A percentile compares a stretch with the other conserved stretches of the same genome.
These are phyloP conservation scores for Lodderomyces parapsilosis DNA, from an alignment of 1,139 yeast genomes.

Conservation along the genomic window DNA sequence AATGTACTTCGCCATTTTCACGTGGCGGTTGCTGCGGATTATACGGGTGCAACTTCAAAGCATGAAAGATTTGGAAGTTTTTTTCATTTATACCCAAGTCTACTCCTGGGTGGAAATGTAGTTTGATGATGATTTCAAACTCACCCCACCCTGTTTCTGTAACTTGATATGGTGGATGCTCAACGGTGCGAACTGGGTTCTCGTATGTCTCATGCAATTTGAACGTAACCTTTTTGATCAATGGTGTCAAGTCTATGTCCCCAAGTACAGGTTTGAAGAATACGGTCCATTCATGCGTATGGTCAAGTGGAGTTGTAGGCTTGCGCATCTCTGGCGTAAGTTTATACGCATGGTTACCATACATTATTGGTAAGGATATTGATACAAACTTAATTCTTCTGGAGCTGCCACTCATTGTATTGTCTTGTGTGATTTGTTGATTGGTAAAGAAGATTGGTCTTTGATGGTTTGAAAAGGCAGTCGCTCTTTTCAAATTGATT, in stretches of 20 bases:
- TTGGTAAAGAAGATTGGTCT: too few relatives aligned
- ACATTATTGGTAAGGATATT: constrained; percentile 78
- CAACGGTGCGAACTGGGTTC: constrained; percentile 79
- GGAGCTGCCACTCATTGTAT: constrained; percentile 14
- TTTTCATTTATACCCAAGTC: constrained; percentile 69
- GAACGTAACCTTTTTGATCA: constrained; percentile 88
- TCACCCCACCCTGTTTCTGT: constrained; percentile 99
- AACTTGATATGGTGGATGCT: constrained; percentile 88
- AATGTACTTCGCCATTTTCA: constrained; percentile 53
- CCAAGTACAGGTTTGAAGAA: constrained; percentile 83
- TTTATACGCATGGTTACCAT: constrained; percentile 84
- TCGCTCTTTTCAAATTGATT: too few relatives aligned
- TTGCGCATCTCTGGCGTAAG: constrained; percentile 61
- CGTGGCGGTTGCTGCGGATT: constrained; percentile 45
- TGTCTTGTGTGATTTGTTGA: not conserved
- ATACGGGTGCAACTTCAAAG: constrained; percentile 88
- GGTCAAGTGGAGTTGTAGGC: constrained; percentile 78
- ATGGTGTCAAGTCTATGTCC: constrained; percentile 72
- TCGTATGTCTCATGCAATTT: constrained; percentile 94
- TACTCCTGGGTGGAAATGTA: constrained; percentile 81
- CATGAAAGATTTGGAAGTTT: constrained; percentile 83
- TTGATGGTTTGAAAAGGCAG: too few relatives aligned
- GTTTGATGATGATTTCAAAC: constrained; percentile 85
- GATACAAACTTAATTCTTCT: constrained; percentile 64
- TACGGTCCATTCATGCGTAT: constrained; percentile 95